Evolutionary conservation across 768 basidiomycete species (phyloP).

Genomic region (Ephemerocybe angulata): DNA sequence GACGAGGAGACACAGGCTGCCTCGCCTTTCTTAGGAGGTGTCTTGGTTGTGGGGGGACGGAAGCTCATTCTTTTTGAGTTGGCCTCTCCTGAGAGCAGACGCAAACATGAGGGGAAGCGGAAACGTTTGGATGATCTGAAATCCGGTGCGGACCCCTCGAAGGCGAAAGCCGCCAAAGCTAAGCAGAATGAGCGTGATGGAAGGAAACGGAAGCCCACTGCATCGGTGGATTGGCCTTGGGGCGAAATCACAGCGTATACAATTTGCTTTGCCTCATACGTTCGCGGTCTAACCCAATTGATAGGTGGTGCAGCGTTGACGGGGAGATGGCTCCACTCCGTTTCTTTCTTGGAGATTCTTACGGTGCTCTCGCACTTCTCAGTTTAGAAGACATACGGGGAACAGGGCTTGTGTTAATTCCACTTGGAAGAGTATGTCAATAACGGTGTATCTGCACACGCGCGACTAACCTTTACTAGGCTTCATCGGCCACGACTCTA

Average conservation of each 20-base stretch:
- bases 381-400: constrained; percentile 44
- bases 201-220: constrained; percentile 51
- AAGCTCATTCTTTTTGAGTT: constrained; percentile 63
- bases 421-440: constrained; percentile 65
- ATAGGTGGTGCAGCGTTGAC: constrained; percentile 43
- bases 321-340: constrained; percentile 44
- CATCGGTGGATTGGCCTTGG: constrained; percentile 72
- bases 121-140: constrained; percentile 51
- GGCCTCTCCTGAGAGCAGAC: constrained; percentile 41
- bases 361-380: constrained; percentile 69
- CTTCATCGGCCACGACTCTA: constrained; percentile 66
- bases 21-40: constrained; percentile 54
- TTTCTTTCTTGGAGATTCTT: constrained; percentile 65
- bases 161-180: constrained; percentile 43
- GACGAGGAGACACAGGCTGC: constrained; percentile 23
- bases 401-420: constrained; percentile 48
- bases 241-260: constrained; percentile 66
- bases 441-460: too few species aligned
- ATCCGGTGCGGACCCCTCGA: constrained; percentile 39
- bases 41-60: constrained; percentile 67
- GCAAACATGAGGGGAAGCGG: constrained; percentile 53
- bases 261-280: constrained; percentile 20
- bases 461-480: too few species aligned
- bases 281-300: constrained; percentile 1
- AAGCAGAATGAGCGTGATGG: constrained; percentile 57